Conservation (phyloP, 2,329 filamentous ascomycete genomes). For the Neonectria neomacrospora region DNA sequence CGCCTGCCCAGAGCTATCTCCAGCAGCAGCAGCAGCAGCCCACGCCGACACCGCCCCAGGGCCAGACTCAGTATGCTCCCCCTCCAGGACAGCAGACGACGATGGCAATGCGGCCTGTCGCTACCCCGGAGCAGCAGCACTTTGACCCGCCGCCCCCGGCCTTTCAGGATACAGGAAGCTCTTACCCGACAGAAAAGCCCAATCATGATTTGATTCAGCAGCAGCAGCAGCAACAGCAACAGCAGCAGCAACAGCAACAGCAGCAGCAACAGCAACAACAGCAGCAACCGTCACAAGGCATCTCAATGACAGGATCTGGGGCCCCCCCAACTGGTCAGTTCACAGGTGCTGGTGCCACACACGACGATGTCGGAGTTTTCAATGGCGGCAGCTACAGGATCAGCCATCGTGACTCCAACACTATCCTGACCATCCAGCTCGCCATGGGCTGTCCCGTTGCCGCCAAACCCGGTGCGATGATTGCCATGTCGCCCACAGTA, state of each 20-base stretch:
- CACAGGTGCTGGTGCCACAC: constrained; percentile 67
- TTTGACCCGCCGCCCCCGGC: constrained; percentile 45
- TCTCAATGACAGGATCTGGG: constrained; percentile 50
- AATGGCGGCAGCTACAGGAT: constrained; percentile 96
- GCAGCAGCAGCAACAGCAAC: constrained; percentile 36
- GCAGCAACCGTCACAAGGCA: constrained; percentile 41
- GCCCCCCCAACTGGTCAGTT: constrained; percentile 67
- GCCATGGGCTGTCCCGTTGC: constrained; percentile 87
- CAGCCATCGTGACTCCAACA: constrained; percentile 91
- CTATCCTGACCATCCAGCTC: constrained; percentile 87
- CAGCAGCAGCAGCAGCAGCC: constrained; percentile 37
- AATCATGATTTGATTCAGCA: constrained; percentile 35
- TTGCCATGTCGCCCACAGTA: constrained; percentile 91
- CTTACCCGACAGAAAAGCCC: constrained; percentile 47
- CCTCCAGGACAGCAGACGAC: constrained; percentile 20
- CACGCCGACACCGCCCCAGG: constrained; percentile 40
- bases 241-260: constrained; percentile 38
- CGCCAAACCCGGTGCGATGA: constrained; percentile 88
- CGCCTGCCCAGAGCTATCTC: constrained; percentile 26
- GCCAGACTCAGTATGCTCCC: constrained; percentile 41
- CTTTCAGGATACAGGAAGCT: constrained; percentile 34
- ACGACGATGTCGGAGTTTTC: constrained; percentile 94
- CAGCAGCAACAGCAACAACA: constrained; percentile 38
- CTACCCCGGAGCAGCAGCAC: constrained; percentile 33
- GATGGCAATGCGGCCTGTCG: constrained; percentile 11